These are phyloP conservation scores for Crocinoboletus sp. DNA, from an alignment of 1,284 basidiomycete genomes.

Conservation along the genomic window DNA sequence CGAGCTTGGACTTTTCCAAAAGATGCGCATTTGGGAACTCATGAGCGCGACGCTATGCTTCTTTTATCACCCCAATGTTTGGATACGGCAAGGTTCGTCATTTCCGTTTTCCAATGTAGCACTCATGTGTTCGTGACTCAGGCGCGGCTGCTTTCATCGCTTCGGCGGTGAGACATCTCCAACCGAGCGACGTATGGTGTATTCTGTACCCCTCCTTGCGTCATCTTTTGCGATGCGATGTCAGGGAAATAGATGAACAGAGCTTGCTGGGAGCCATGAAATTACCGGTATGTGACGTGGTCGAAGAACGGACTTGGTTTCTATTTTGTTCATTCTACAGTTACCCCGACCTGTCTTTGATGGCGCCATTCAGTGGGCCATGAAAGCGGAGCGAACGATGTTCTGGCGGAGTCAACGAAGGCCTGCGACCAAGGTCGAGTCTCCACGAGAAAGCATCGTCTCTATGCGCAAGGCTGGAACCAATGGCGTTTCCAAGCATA, in stretches of 20 bases:
- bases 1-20: conserved; percentile 83
- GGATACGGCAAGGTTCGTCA: conserved; percentile 83
- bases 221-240: conserved; percentile 82
- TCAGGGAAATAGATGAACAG: conserved; percentile 72
- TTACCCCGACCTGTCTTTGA: conserved; percentile 79
- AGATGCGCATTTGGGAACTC: conserved; percentile 92
- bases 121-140: conserved; percentile 28
- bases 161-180: conserved; percentile 74
- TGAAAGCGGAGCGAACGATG: conserved; percentile 65
- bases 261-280: conserved; percentile 74
- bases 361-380: conserved; percentile 85
- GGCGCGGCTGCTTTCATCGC: conserved; percentile 86
- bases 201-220: conserved; percentile 91
- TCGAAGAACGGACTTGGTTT: conserved; percentile 1
- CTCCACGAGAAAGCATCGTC: conserved; percentile 64
- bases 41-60: conserved; percentile 86
- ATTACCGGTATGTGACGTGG: conserved; percentile 56
- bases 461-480: conserved; percentile 51
- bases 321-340: conserved; percentile 36
- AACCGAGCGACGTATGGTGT: conserved; percentile 91
- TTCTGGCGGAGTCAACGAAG: conserved; percentile 69
- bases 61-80: conserved; percentile 94
- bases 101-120: not conserved
- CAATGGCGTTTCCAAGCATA: conserved; percentile 42
- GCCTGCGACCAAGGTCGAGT: conserved; percentile 48